These are phyloP conservation scores for Euphorbia lathyris DNA, from an alignment of 345 rosid species.

Conservation along the genomic window DNA sequence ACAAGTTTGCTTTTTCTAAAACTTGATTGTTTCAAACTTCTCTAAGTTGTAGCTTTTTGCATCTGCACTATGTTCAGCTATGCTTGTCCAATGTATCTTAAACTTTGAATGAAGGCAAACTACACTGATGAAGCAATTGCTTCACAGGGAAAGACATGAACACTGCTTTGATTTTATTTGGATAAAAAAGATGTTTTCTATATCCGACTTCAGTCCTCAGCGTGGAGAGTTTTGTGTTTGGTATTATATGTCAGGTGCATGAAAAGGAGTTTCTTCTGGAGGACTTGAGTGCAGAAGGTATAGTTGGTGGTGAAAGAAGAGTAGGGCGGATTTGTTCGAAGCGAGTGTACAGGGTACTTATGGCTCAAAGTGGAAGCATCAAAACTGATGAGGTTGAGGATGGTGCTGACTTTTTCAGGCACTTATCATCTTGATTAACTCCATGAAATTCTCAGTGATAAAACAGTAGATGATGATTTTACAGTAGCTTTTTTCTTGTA, in stretches of 20 bases:
- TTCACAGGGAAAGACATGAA: not conserved
- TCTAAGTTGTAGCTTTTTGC: not conserved
- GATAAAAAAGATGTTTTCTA: not conserved
- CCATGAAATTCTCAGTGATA: not conserved
- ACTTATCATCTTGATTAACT: conserved; percentile 14
- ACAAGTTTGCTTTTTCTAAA: not conserved
- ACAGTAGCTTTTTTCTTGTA: not conserved
- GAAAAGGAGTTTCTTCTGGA: conserved; percentile 84
- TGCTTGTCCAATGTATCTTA: not conserved
- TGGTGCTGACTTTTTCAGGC: conserved; percentile 79
- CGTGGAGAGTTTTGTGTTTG: not conserved
- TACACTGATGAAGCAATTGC: not conserved
- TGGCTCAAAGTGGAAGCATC: conserved; percentile 66
- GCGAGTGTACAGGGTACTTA: conserved; percentile 76
- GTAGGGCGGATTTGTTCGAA: conserved; percentile 86
- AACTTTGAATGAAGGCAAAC: not conserved
- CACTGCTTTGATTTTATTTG: not conserved
- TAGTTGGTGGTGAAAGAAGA: conserved; percentile 62
- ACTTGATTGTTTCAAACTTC: not conserved
- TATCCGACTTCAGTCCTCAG: not conserved
- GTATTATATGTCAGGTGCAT: conserved; percentile 51
- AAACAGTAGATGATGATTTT: not conserved
- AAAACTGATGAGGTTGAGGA: conserved; percentile 82
- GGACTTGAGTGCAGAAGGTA: conserved; percentile 70
- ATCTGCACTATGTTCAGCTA: not conserved